Percentiles rank a stretch among this genome's conserved stretches.
These are phyloP conservation scores for Rubia peregrina DNA, from an alignment of 305 asterid species.

Conservation along the genomic window DNA sequence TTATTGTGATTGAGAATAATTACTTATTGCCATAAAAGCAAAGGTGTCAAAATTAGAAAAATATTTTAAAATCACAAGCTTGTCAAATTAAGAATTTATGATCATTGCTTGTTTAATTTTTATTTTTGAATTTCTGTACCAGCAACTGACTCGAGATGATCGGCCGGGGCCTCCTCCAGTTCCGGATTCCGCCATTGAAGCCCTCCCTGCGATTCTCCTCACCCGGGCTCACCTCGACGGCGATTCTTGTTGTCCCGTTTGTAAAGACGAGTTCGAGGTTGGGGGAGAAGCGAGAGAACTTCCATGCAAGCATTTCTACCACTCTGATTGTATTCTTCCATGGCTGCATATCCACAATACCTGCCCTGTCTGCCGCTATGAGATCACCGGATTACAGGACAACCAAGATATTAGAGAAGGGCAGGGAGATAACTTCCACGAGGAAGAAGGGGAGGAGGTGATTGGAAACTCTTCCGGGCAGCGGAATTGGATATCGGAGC, in stretches of 20 bases:
- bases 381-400: constrained; percentile 32
- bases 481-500: constrained; percentile 43
- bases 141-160: constrained; percentile 32
- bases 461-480: constrained; percentile 20
- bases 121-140: not conserved
- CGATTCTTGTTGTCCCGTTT: constrained; percentile 63
- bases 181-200: constrained; percentile 31
- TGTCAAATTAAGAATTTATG: too few species aligned
- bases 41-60: too few species aligned
- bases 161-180: constrained; percentile 42
- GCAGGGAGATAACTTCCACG: constrained; percentile 18
- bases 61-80: too few species aligned
- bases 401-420: constrained; percentile 3
- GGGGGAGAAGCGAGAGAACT: constrained; percentile 57
- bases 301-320: constrained; percentile 82
- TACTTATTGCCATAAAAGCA: too few species aligned
- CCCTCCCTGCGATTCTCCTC: constrained; percentile 40
- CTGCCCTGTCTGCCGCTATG: constrained; percentile 77
- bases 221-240: constrained; percentile 30
- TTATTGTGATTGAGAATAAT: too few species aligned
- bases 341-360: constrained; percentile 70
- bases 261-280: constrained; percentile 76
- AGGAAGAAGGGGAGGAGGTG: constrained; percentile 18
- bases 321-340: constrained; percentile 63
- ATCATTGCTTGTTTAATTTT: too few species aligned